Conservation (phyloP, 2,329 filamentous ascomycete genomes). For the Aspergillus pseudoviridinutans region DNA sequence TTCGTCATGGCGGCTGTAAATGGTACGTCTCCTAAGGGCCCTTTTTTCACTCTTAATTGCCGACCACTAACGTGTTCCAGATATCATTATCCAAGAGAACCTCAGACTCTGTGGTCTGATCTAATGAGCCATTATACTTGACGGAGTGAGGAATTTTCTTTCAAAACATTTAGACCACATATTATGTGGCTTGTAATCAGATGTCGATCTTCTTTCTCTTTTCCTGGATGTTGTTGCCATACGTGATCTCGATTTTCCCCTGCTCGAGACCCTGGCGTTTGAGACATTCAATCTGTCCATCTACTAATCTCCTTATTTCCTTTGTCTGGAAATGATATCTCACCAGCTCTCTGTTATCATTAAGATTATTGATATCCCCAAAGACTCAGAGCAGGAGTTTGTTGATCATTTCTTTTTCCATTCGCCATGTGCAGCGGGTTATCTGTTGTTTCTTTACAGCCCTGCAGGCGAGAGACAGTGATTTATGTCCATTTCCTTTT, state of each 20-base stretch:
- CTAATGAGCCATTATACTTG: slow-evolving; percentile 51
- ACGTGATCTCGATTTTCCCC: slow-evolving; percentile 22
- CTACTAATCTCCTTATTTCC: slow-evolving; percentile 18
- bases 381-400: slow-evolving; percentile 23
- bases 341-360: slow-evolving; percentile 24
- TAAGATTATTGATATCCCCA: slow-evolving; percentile 21
- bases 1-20: slow-evolving; percentile 99
- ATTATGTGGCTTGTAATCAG: slow-evolving; percentile 30
- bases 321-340: slow-evolving; percentile 26
- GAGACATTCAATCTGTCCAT: slow-evolving; percentile 29
- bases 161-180: slow-evolving; percentile 31
- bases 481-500: slow-evolving; percentile 3
- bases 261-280: slow-evolving; percentile 32
- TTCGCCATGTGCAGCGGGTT: slow-evolving; percentile 17
- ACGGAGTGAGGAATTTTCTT: slow-evolving; percentile 18
- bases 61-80: slow-evolving; percentile 46
- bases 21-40: slow-evolving; percentile 57
- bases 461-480: background rate
- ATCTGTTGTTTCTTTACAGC: slow-evolving; percentile 6
- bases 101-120: slow-evolving; percentile 94
- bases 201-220: slow-evolving; percentile 16
- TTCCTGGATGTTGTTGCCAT: slow-evolving; percentile 19
- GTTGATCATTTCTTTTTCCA: slow-evolving; percentile 10
- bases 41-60: background rate
- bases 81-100: slow-evolving; percentile 99